Evolutionary conservation across 345 rosid genomes (phyloP).

Genomic region (Murraya paniculata): DNA sequence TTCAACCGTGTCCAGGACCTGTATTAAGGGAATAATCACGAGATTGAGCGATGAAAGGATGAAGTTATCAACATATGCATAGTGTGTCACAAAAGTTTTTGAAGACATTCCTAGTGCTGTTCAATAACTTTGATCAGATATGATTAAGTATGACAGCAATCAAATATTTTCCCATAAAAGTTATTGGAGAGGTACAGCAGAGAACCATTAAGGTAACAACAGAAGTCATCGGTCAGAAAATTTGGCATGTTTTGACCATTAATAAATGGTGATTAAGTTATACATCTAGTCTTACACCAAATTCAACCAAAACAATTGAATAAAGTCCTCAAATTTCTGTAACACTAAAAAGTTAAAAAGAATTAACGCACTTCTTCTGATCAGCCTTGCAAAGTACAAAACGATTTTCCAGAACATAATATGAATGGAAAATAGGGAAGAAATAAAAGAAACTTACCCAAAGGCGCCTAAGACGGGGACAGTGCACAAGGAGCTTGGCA

Average conservation of each 20-base stretch:
- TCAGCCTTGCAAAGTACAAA: too few relatives aligned
- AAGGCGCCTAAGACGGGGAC: conserved; percentile 54
- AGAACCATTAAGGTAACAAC: not conserved
- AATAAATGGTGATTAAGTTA: not conserved
- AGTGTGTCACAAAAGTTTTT: not conserved
- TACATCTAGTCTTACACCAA: not conserved
- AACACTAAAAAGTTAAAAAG: not conserved
- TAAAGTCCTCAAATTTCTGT: too few relatives aligned
- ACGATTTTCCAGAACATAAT: not conserved
- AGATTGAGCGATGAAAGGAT: not conserved
- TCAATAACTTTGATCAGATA: not conserved
- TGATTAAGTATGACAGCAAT: not conserved
- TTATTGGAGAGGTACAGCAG: not conserved
- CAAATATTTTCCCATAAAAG: not conserved
- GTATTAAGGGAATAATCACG: conserved; percentile 12
- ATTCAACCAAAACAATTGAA: not conserved
- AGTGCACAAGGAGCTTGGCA: conserved; percentile 50
- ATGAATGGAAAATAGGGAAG: not conserved
- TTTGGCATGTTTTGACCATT: not conserved
- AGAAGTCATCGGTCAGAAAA: not conserved
- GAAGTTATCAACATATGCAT: not conserved
- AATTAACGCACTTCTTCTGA: not conserved
- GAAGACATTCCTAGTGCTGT: not conserved
- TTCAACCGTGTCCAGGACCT: conserved; percentile 69
- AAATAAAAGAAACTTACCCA: conserved; percentile 41